Base-by-base conservation (phyloP, 2,329 filamentous ascomycete species). In the Fusarium aywerte region DNA sequence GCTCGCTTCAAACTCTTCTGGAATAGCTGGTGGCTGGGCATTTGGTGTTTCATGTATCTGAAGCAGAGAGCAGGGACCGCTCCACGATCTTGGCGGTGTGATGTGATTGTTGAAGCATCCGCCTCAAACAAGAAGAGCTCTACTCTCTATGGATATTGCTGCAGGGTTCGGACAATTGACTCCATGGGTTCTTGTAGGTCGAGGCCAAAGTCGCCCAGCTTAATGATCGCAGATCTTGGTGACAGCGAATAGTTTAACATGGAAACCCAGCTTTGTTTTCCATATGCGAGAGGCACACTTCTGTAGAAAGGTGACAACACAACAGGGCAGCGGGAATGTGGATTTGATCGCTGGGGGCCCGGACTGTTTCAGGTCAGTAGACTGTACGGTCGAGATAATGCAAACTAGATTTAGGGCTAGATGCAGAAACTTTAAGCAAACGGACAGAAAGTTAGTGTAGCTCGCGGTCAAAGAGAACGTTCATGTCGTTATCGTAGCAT, bases 1-100 rank as follows among this genome's bases (percentile, higher is more conserved):
- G 51, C 55, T 39, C 53, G 65, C 67, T 53, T 71, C 66, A 66
- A 63, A 38, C 65, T 67, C 55, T 74, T 76, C 70, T 71, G 72
- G 69, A 72, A 73, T 48, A 68, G 59, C 56, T 59, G 62, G 61
- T 62, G 48, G 62, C 65, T 66, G 50, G 61, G 47, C 35, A 38
- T 59, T 25, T 49, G 45, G 23, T 38, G 68, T 73, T 75, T 76
- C 74, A 72, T 56, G 68, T 70, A 62, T 53, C 58, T 51, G 64
- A 67, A 61, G 57, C 54, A 54, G 48, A 62, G 62, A 47, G 62
- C 40, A 65, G 58, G 55, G 57, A 53, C 62, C 61, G 31, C 58
- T 59, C 52, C 53, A 61, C 53, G 58, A 68, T 68, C 70, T 72
- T 67, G 48, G 55, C 49, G 60, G 65, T 56, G 55, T 51, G 63